Base-by-base conservation (phyloP, 1,284 basidiomycete genomes). In the Marasmius tenuissimus region DNA sequence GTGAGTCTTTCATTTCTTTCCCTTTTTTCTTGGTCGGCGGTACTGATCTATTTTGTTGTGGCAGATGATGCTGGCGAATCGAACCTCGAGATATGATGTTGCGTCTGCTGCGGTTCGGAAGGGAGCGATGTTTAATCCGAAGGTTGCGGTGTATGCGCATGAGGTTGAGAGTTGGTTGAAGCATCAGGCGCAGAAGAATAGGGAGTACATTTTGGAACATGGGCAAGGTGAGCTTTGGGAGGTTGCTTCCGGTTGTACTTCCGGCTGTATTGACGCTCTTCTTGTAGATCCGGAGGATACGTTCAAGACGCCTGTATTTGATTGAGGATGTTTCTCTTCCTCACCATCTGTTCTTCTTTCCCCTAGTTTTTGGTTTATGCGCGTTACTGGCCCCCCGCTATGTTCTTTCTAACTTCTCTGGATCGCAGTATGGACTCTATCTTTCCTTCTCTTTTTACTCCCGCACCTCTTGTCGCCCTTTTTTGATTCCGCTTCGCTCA, bases 21-120 rank as follows among this genome's bases (percentile, higher is more conserved):
- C 37, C 59, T 27, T 27, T n/a, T 51, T 22, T 47, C n/a, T n/a
- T n/a, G n/a, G n/a, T n/a, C n/a, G n/a, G n/a, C n/a, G n/a, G n/a
- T n/a, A n/a, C n/a, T 61, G 35, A 27, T 52, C 35, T 50, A 48
- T 58, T 57, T n/a, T 27, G 37, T 34, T 20, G 18, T 59, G 38
- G 4, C 54, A 87, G 84, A 90, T 90, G 88, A 87, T 89, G 88
- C 71, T 89, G 12, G 78, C 79, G 70, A 90, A 90, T 71, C 74
- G 77, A 57, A 87, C 85, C 1, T 88, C 87, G 45, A 80, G 88
- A 39, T 90, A 85, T 71, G 77, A 87, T 61, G 79, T 89, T 53
- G 88, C 88, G 33, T 73, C 81, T 2, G 78, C 78, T 27, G 88
- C 87, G 16, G 77, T 90, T 42, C 80, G 81, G 9, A 81, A 79